A percentile compares a stretch with the other conserved stretches of the same genome.
These are phyloP conservation scores for Quercus engelmannii DNA, from an alignment of 306 rosid species.

Conservation along the genomic window DNA sequence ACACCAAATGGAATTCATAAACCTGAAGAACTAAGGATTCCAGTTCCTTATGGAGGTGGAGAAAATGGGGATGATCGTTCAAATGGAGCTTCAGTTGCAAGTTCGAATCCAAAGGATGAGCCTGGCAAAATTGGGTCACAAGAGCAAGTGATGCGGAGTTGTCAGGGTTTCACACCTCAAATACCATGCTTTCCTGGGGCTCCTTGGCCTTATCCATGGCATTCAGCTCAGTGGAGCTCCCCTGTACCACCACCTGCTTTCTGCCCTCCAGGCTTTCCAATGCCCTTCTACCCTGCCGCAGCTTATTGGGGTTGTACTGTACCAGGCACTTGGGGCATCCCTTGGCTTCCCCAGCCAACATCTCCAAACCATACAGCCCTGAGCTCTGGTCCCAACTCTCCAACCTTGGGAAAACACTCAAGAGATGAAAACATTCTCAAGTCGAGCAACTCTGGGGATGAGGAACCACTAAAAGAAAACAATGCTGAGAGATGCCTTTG, in stretches of 20 bases:
- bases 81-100: conserved; percentile 48
- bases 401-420: conserved; percentile 62
- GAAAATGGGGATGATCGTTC: conserved; percentile 46
- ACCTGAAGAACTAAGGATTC: conserved; percentile 23
- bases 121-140: conserved; percentile 30
- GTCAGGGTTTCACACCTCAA: conserved; percentile 50
- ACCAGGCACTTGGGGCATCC: conserved; percentile 51
- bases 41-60: conserved; percentile 29
- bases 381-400: conserved; percentile 37
- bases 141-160: conserved; percentile 31
- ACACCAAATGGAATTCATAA: conserved; percentile 35
- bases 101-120: conserved; percentile 45
- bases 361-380: conserved; percentile 29
- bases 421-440: conserved; percentile 48
- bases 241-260: conserved; percentile 48
- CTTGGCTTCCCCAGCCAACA: conserved; percentile 40
- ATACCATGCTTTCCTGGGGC: conserved; percentile 44
- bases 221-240: conserved; percentile 51
- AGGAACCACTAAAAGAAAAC: conserved; percentile 29
- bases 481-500: conserved; percentile 36
- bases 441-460: conserved; percentile 24
- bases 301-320: conserved; percentile 57
- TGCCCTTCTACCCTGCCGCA: conserved; percentile 47
- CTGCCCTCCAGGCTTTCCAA: conserved; percentile 52
- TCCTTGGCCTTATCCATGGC: conserved; percentile 61